Evolutionary conservation across 768 basidiomycete genomes (phyloP).

Genomic region (Serendipita sp.): DNA sequence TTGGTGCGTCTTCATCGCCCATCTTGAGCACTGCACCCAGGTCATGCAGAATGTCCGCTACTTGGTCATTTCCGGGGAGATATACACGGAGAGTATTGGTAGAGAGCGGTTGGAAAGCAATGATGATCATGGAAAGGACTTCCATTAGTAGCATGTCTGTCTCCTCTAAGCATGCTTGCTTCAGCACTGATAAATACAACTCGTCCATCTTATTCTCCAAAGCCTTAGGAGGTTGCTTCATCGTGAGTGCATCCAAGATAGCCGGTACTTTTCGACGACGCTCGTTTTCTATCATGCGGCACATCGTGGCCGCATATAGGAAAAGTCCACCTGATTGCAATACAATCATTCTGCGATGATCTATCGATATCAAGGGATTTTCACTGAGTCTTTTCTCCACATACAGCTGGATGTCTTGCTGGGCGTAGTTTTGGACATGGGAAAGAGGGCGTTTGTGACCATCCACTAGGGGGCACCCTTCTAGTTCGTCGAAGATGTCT

Average conservation of each 20-base stretch:
- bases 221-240: neutral
- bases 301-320: neutral
- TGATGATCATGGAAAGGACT: neutral
- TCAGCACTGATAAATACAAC: neutral
- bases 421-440: neutral
- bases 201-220: neutral
- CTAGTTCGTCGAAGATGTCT: neutral
- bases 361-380: neutral
- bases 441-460: neutral
- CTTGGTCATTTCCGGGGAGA: neutral
- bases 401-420: neutral
- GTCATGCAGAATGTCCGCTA: neutral
- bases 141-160: neutral
- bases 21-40: slow-evolving; percentile 1
- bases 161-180: neutral
- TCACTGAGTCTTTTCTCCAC: neutral
- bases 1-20: neutral
- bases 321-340: neutral
- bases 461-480: neutral
- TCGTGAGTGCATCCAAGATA: neutral
- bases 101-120: neutral
- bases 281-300: neutral
- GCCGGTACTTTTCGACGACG: neutral
- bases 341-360: neutral
- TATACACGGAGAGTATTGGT: neutral